These are phyloP conservation scores for Parietaria judaica DNA, from an alignment of 306 rosid species.

Conservation along the genomic window DNA sequence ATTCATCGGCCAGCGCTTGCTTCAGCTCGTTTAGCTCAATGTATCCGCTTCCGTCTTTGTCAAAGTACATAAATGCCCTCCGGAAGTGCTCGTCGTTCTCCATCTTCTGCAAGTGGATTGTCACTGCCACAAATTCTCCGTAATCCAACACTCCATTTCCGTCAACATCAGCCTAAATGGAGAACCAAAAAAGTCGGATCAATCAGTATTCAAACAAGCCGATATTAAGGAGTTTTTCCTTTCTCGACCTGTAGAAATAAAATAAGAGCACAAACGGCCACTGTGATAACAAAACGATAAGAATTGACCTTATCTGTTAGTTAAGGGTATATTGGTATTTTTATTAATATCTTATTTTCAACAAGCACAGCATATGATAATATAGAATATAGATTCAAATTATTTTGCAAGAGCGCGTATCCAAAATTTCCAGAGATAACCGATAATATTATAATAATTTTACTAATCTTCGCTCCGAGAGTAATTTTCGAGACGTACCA, in stretches of 20 bases:
- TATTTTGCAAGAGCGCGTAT: no score
- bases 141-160: slow-evolving; percentile 97
- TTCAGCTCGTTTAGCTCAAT: slow-evolving; percentile 77
- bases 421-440: no score
- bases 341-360: no score
- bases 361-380: no score
- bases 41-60: slow-evolving; percentile 81
- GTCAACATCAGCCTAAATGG: slow-evolving; percentile 85
- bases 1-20: slow-evolving; percentile 65
- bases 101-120: slow-evolving; percentile 94
- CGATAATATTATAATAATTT: background rate
- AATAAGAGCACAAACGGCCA: background rate
- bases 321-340: no score
- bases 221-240: no score
- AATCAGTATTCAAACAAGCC: background rate
- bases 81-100: slow-evolving; percentile 91
- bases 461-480: slow-evolving; percentile 8
- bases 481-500: slow-evolving; percentile 40
- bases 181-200: slow-evolving; percentile 10
- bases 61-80: slow-evolving; percentile 81
- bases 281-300: no score
- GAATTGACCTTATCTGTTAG: no score
- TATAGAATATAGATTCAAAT: no score
- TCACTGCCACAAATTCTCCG: slow-evolving; percentile 96
- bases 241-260: background rate